phyloP scores from a whole-genome alignment of 192 early-diverging fungal species.

The Rhizophagus clarus region DNA sequence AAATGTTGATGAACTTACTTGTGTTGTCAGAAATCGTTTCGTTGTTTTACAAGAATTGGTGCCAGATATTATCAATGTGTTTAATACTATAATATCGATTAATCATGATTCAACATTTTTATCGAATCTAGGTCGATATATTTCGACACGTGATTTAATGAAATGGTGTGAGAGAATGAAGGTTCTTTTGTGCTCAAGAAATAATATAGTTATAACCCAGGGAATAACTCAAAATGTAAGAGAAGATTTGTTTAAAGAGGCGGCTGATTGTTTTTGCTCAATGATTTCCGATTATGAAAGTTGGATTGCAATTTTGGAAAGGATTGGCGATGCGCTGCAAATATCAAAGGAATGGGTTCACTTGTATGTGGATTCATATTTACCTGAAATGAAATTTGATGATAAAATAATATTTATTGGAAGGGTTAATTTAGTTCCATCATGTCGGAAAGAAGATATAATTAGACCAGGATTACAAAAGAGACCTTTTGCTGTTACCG shows the following conservation, averaged over 20 bases:
- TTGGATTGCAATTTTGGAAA: constrained; percentile 62
- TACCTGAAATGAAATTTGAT: constrained; percentile 55
- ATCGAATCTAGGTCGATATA: constrained; percentile 52
- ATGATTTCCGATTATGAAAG: constrained; percentile 72
- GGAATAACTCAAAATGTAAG: constrained; percentile 49
- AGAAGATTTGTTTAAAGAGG: constrained; percentile 81
- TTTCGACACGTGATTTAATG: constrained; percentile 86
- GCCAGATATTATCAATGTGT: constrained; percentile 57
- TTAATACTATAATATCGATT: constrained; percentile 48
- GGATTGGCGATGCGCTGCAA: constrained; percentile 69
- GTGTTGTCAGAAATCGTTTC: constrained; percentile 62
- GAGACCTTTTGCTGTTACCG: constrained; percentile 87
- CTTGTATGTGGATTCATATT: constrained; percentile 70
- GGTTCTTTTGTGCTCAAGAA: constrained; percentile 43
- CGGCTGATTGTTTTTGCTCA: constrained; percentile 82
- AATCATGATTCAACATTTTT: constrained; percentile 47
- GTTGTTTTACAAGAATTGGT: constrained; percentile 54
- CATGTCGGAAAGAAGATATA: constrained; percentile 36
- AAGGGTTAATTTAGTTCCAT: constrained; percentile 52
- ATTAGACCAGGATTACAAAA: constrained; percentile 38
- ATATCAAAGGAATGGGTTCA: constrained; percentile 69
- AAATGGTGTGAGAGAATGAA: constrained; percentile 87
- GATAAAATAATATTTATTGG: constrained; percentile 53
- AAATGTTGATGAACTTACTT: constrained; percentile 61
- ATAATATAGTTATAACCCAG: constrained; percentile 32